Percentiles rank a stretch among this genome's conserved stretches.
Evolutionary conservation across 2,329 filamentous ascomycete genomes (phyloP).

Genomic region (Colletotrichum echinochloae): DNA sequence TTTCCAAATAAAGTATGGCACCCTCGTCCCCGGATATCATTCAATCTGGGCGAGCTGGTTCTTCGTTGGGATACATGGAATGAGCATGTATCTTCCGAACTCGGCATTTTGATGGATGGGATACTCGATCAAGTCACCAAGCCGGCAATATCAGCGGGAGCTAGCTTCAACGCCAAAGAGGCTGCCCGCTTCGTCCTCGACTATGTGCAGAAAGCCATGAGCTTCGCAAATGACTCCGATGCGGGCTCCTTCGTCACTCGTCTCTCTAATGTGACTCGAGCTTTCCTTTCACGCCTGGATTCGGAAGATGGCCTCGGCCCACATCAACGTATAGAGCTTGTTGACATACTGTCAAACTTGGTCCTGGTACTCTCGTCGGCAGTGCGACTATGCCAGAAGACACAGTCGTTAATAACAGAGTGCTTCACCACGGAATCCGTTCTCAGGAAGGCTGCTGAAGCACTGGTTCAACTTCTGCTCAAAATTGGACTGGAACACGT

Average conservation of each 20-base stretch:
- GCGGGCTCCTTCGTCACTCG: conserved; percentile 58
- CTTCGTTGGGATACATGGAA: conserved; percentile 70
- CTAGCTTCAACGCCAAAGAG: conserved; percentile 39
- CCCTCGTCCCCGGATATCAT: conserved; percentile 51
- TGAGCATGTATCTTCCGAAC: conserved; percentile 68
- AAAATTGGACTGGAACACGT: conserved; percentile 57
- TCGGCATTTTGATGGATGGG: conserved; percentile 72
- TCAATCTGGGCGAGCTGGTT: conserved; percentile 60
- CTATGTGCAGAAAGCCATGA: conserved; percentile 60
- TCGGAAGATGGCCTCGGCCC: conserved; percentile 33
- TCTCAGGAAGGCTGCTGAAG: conserved; percentile 56
- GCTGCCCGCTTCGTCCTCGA: conserved; percentile 58
- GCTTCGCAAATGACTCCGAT: conserved; percentile 50
- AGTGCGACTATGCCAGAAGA: conserved; percentile 54
- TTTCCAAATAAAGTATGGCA: conserved; percentile 47
- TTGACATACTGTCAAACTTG: conserved; percentile 53
- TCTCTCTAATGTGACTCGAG: conserved; percentile 55
- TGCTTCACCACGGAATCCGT: conserved; percentile 62
- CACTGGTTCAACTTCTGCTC: conserved; percentile 56
- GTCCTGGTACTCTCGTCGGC: conserved; percentile 54
- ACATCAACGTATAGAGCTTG: conserved; percentile 47
- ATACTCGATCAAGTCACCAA: conserved; percentile 59
- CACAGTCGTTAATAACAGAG: conserved; percentile 49
- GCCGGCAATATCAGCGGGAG: conserved; percentile 4
- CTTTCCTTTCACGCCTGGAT: conserved; percentile 52